A percentile compares a stretch with the other conserved stretches of the same genome.
Evolutionary conservation across 768 basidiomycete species (phyloP).

Genomic region (Leccinum fibrillosum): DNA sequence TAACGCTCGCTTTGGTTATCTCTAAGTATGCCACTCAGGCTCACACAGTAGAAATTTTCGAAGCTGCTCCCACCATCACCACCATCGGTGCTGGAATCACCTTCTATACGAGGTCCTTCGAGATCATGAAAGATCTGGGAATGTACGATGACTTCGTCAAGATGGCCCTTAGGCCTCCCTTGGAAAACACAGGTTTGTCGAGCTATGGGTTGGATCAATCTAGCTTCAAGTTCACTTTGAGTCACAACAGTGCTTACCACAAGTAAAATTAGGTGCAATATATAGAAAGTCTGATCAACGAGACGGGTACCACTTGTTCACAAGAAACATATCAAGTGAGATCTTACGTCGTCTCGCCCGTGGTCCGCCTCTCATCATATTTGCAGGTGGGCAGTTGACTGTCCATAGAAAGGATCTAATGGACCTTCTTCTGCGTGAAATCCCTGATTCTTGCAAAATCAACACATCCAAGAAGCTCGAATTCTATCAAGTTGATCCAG

Average conservation of each 20-base stretch:
- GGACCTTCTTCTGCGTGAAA: conserved; percentile 28
- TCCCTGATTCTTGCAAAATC: conserved; percentile 26
- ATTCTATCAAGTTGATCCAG: conserved; percentile 25
- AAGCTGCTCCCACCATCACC: conserved; percentile 36
- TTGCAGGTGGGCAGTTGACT: conserved; percentile 25
- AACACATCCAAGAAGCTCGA: conserved; percentile 36
- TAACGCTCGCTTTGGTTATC: conserved; percentile 32
- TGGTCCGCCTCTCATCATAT: not conserved
- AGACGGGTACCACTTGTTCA: conserved; percentile 30
- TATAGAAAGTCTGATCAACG: conserved; percentile 35
- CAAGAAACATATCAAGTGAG: conserved; percentile 24
- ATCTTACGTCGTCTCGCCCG: not conserved
- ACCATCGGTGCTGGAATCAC: conserved; percentile 46
- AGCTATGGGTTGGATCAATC: not conserved
- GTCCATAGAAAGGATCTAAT: conserved; percentile 41
- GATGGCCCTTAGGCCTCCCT: conserved; percentile 14
- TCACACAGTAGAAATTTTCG: conserved; percentile 40
- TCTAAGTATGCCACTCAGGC: conserved; percentile 15
- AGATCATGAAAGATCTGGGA: conserved; percentile 37
- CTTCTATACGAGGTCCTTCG: conserved; percentile 47
- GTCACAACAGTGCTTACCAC: not conserved
- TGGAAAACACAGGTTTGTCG: conserved; percentile 20
- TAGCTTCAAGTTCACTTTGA: not conserved
- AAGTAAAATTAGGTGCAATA: conserved; percentile 14
- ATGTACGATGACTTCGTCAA: conserved; percentile 33